These are phyloP conservation scores for Haplosporangium gracile DNA, from an alignment of 192 early-diverging fungal genomes.

Conservation along the genomic window DNA sequence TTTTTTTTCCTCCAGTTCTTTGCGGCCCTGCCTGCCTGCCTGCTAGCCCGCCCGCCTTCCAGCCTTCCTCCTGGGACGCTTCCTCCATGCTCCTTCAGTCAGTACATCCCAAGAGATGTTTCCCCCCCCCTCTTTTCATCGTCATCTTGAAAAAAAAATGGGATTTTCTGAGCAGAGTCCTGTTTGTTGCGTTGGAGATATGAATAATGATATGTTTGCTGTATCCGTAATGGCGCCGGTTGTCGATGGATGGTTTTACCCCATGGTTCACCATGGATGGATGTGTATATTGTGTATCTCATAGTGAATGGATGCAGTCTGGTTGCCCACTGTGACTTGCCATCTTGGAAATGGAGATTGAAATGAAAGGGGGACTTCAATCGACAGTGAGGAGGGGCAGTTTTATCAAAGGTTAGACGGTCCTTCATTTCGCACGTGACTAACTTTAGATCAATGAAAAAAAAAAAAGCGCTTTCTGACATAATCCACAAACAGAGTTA, in stretches of 20 bases:
- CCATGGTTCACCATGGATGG: background rate
- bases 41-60: too few relatives aligned
- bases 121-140: too few relatives aligned
- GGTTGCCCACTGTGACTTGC: constrained; percentile 18
- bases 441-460: background rate
- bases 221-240: background rate
- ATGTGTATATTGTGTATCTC: background rate
- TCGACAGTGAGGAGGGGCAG: background rate
- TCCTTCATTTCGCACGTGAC: background rate
- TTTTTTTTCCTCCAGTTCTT: too few relatives aligned
- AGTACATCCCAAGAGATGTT: too few relatives aligned
- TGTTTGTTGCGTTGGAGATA: too few relatives aligned
- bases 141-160: too few relatives aligned
- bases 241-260: background rate
- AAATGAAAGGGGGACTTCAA: constrained; percentile 37
- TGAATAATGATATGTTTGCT: too few relatives aligned
- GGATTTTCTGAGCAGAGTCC: too few relatives aligned
- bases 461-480: background rate
- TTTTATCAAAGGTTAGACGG: background rate
- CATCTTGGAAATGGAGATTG: constrained; percentile 43
- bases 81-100: too few relatives aligned
- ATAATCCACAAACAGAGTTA: background rate
- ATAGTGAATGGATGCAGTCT: background rate
- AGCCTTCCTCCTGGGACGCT: too few relatives aligned
- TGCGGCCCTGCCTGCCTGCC: too few relatives aligned